Evolutionary conservation across 495 filamentous ascomycete species (phyloP), one percentile per base, ranked within the genome.

Genomic region (Penicillium atrosanguineum): DNA sequence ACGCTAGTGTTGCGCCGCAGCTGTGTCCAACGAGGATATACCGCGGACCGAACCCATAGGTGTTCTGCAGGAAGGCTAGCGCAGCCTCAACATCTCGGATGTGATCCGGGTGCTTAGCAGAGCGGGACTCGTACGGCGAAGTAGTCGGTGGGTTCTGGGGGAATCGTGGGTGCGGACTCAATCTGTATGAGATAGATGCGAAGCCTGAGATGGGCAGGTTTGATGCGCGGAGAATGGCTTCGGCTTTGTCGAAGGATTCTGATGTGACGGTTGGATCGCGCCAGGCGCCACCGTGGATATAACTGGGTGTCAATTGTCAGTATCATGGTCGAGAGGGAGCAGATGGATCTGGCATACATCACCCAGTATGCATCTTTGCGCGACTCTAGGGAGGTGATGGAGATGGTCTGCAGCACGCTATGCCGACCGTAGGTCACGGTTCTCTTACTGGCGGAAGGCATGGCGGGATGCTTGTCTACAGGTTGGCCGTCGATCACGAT

Each of bases 221-320:
- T 4, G 58, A 60, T 23, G 62, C 61, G 36, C 75, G 65, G 19
- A 87, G 73, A 50, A 72, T 68, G 12, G 68, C 58, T 40, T 80
- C 65, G 14, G 77, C 71, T 5, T 75, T 69, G 20, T 67, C 56
- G 53, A 87, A 82, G n/a, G 71, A 70, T 7, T 71, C 53, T 16
- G 81, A 69, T 47, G 76, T 80, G 19, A 85, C 68, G 43, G 64
- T 67, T 42, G 90, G 90, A 62, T 95, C 91, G 52, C 88, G 82
- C 88, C 89, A 96, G 61, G 87, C 91, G 61, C 91, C 91, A 60
- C 92, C 90, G 72, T 95, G 92, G 67, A 96, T 86, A 72, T 83
- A 91, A 60, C 87, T 83, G 48, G 9, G n/a, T n/a, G 16, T 58
- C 25, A 45, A 25, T 43, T 28, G 40, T 51, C 39, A 44, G 46